Evolutionary conservation across 164 flowering plant genomes (phyloP), one percentile per base, ranked within the genome.

Genomic region (Chimonanthus praecox): DNA sequence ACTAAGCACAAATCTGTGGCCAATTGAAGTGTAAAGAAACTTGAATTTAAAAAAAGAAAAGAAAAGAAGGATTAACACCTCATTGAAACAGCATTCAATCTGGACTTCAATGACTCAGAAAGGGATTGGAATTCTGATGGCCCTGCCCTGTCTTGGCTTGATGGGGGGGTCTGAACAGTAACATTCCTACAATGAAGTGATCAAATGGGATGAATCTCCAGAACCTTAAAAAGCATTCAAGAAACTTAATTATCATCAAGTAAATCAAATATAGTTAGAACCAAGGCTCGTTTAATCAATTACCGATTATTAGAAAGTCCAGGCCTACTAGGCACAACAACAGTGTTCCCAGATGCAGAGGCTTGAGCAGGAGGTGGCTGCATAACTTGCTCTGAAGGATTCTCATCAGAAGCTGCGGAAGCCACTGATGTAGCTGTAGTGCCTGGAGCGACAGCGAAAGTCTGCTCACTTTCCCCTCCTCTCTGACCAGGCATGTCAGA

Each of bases 61-160:
- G 21, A 9, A 9, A 45, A 16, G 43, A 54, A 13, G 49, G 64
- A 72, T 8, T 21, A 11, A 69, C 83, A 89, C 94, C 90, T 88
- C 76, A 79, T 79, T 64, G 98, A 94, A 70, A 88, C 84, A 11
- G 94, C 82, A 78, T 82, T 90, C 69, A 90, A 71, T 69, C 89
- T 86, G 68, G 96, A 89, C 78, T 91, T 92, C 72, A 87, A 70
- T 46, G 94, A 80, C 47, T 92, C 98, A 13, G 98, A 89, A 64
- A 91, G 82, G 7, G 97, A 85, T 63, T 94, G 94, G 16, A 90
- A 72, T 16, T 90, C 97, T 43, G 98, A 94, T 21, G 97, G 97
- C 58, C 97, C 98, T 49, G 94, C 90, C 72, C 86, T 81, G 74
- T 90, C 94, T 47, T 80, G 90, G 71, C 73, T 81, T 46, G 76